These are phyloP conservation scores for Aspergillus ostianus DNA, from an alignment of 495 filamentous ascomycete genomes.

Conservation along the genomic window DNA sequence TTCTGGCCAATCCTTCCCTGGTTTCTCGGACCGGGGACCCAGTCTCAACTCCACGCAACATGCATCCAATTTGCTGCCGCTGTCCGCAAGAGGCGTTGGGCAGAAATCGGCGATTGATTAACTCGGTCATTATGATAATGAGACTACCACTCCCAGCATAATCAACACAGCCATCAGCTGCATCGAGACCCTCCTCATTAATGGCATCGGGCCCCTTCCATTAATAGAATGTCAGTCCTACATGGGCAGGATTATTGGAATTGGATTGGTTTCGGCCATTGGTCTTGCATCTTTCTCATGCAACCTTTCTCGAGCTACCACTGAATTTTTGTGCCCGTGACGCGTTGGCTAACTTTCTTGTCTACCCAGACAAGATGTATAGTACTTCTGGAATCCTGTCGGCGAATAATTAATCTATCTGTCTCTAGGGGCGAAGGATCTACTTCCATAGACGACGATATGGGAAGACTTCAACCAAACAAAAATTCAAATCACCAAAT, in stretches of 20 bases:
- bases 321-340: conserved; percentile 2
- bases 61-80: conserved; percentile 37
- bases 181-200: conserved; percentile 1
- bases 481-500: not conserved
- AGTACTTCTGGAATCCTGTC: conserved; percentile 4
- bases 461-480: not conserved
- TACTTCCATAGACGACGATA: not conserved
- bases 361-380: not conserved
- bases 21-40: conserved; percentile 12
- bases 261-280: conserved; percentile 11
- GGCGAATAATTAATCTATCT: not conserved
- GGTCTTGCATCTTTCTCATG: conserved; percentile 5
- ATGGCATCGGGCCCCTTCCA: conserved; percentile 8
- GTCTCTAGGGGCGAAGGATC: not conserved
- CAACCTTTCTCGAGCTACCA: not conserved
- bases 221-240: not conserved
- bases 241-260: conserved; percentile 6
- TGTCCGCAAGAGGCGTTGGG: conserved; percentile 37
- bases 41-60: conserved; percentile 21
- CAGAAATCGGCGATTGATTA: conserved; percentile 28
- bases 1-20: conserved; percentile 9
- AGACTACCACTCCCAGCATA: not conserved
- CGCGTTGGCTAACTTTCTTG: conserved; percentile 2
- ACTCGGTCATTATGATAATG: not conserved
- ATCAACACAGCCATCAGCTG: not conserved